phyloP scores from a whole-genome alignment of 345 rosid genomes.

The Populus ilicifolia region DNA sequence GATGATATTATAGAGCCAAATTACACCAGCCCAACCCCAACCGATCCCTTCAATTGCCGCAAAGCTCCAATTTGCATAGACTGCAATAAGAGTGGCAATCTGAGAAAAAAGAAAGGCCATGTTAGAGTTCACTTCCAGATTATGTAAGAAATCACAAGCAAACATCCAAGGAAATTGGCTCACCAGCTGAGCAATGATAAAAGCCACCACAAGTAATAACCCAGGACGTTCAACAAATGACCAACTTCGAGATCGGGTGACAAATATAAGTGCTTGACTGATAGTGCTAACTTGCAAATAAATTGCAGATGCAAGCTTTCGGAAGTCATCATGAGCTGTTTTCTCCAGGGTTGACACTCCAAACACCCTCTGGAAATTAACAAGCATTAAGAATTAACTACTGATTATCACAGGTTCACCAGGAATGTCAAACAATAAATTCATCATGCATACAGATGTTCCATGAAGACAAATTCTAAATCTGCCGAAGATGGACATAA shows the following conservation, averaged over 20 bases:
- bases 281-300: conserved; percentile 95
- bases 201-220: conserved; percentile 62
- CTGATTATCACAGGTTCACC: conserved; percentile 1
- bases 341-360: conserved; percentile 86
- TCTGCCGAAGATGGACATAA: not conserved
- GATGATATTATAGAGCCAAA: conserved; percentile 90
- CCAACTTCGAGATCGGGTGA: conserved; percentile 94
- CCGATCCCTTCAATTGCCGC: conserved; percentile 97
- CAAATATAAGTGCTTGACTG: conserved; percentile 97
- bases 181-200: conserved; percentile 88
- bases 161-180: conserved; percentile 22
- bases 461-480: not conserved
- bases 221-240: conserved; percentile 96
- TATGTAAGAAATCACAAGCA: not conserved
- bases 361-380: conserved; percentile 54
- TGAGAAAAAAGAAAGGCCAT: conserved; percentile 27
- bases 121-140: conserved; percentile 3
- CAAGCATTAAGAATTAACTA: conserved; percentile 3
- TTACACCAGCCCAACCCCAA: conserved; percentile 99
- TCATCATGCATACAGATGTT: not conserved
- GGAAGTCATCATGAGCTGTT: conserved; percentile 81
- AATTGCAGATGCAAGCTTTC: conserved; percentile 93
- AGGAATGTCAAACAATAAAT: not conserved
- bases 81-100: conserved; percentile 96
- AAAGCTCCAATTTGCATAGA: conserved; percentile 89